Base-by-base conservation (phyloP, 179 eudicot species). In the Camellia oleifera region DNA sequence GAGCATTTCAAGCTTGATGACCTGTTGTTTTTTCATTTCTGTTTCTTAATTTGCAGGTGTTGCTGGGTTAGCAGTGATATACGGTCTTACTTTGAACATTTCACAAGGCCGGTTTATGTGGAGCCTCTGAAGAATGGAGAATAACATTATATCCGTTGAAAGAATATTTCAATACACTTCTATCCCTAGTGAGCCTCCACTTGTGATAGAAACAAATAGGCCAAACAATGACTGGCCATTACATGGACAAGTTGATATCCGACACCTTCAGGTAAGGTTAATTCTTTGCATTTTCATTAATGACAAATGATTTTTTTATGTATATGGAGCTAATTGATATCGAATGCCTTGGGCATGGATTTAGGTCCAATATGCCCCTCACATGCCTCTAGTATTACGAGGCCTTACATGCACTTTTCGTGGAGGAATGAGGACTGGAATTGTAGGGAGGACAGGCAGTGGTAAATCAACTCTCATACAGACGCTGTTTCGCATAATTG, bases 361-460 rank as follows among this genome's bases (percentile, higher is more conserved):
- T 4, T 4, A 93, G 97, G 90, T 93, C 69, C 91, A 93, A 52
- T 93, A 93, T 84, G 96, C 94, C n/a, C 94, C 94, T 4, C 96
- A 93, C 65, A 76, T 93, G 92, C 97, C 96, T 3, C 89, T 93
- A 66, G 97, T 93, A 42, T 78, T 93, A 73, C 84, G 87, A 74
- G 97, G 97, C 40, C 85, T 93, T 20, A 84, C 93, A 20, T 93
- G 97, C 84, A 89, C 92, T 50, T 83, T 79, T 44, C 63, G 10
- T 18, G 87, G 87, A n/a, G 87, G 87, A 40, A 68, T 48, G 74
- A 84, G 71, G 69, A 81, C 75, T 54, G 87, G 87, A 26, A 76
- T 84, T 50, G 87, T 85, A n/a, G 87, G 87, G 61, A 75, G 87
- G 65, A 85, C 87, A 2, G 85, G 87, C 10, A 80, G 87, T 77